These are phyloP conservation scores for Fomitopsis palustris DNA, from an alignment of 1,284 basidiomycete genomes.

Conservation along the genomic window DNA sequence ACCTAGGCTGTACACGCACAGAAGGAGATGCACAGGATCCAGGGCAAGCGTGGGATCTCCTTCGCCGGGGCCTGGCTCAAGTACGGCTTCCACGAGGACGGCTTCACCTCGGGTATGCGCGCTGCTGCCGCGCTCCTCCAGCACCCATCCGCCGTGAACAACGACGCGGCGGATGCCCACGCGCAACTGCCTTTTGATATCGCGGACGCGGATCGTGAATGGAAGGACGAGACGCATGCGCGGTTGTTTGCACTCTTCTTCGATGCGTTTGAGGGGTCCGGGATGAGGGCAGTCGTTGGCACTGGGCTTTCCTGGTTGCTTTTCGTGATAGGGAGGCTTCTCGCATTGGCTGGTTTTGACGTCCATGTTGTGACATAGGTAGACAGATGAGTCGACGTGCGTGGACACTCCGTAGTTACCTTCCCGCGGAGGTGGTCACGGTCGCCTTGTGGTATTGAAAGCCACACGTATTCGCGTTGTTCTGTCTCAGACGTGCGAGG, in stretches of 20 bases:
- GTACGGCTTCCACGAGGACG: constrained; percentile 83
- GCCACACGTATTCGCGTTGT: too few species aligned
- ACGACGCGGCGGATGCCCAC: not conserved
- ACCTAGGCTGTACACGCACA: constrained; percentile 56
- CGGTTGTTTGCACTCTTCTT: constrained; percentile 17
- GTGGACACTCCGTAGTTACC: too few species aligned
- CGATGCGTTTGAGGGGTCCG: constrained; percentile 15
- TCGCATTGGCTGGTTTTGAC: not conserved
- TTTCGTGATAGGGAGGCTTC: constrained; percentile 2
- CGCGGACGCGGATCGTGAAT: constrained; percentile 18
- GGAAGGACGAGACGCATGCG: constrained; percentile 1
- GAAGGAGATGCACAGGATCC: constrained; percentile 50
- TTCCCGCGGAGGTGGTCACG: too few species aligned
- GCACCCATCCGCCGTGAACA: not conserved
- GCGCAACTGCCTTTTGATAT: constrained; percentile 28
- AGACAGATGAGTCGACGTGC: too few species aligned
- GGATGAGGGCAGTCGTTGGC: constrained; percentile 15
- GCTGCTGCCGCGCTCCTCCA: constrained; percentile 29
- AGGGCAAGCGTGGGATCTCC: constrained; percentile 61
- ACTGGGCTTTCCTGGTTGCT: constrained; percentile 7
- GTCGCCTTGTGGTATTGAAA: too few species aligned
- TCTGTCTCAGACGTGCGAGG: too few species aligned
- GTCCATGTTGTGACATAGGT: not conserved
- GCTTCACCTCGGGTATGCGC: constrained; percentile 63
- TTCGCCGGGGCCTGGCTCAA: constrained; percentile 81